Evolutionary conservation across 202 grass and related monocot genomes (phyloP).

Genomic region (Schoenoplectus triqueter): DNA sequence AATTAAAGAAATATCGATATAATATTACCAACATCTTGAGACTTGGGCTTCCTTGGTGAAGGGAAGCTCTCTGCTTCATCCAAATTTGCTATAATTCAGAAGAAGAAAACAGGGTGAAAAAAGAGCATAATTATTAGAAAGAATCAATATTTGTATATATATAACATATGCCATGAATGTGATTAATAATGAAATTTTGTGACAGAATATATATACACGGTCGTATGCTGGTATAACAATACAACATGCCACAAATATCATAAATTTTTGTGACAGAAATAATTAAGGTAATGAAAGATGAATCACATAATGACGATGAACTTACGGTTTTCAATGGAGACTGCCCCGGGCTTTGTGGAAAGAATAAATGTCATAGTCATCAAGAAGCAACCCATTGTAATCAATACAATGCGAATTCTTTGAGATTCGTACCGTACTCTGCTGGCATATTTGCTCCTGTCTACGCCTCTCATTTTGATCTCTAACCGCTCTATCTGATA

Average conservation of each 20-base stretch:
- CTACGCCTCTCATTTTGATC: constrained; percentile 56
- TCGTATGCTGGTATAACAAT: too few species aligned
- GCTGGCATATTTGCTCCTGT: not conserved
- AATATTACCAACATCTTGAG: constrained; percentile 37
- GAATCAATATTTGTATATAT: not conserved
- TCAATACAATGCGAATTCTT: constrained; percentile 60
- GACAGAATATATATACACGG: too few species aligned
- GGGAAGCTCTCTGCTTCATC: constrained; percentile 15
- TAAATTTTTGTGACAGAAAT: too few species aligned
- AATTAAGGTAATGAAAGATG: not conserved
- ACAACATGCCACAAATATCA: too few species aligned
- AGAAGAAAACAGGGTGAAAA: not conserved
- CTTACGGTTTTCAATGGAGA: constrained; percentile 47
- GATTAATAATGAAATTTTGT: too few species aligned
- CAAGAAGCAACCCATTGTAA: constrained; percentile 74
- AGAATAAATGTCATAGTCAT: constrained; percentile 75
- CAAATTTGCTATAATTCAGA: constrained; percentile 25
- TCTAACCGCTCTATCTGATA: not conserved
- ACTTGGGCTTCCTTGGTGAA: constrained; percentile 8
- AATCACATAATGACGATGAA: not conserved
- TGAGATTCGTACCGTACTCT: constrained; percentile 60
- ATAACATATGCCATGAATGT: not conserved
- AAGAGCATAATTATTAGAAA: not conserved
- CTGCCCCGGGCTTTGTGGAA: constrained; percentile 60
- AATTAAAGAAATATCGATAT: not conserved